Evolutionary conservation across 208 protist species (phyloP).

Genomic region (Leishmania tarentolae): DNA sequence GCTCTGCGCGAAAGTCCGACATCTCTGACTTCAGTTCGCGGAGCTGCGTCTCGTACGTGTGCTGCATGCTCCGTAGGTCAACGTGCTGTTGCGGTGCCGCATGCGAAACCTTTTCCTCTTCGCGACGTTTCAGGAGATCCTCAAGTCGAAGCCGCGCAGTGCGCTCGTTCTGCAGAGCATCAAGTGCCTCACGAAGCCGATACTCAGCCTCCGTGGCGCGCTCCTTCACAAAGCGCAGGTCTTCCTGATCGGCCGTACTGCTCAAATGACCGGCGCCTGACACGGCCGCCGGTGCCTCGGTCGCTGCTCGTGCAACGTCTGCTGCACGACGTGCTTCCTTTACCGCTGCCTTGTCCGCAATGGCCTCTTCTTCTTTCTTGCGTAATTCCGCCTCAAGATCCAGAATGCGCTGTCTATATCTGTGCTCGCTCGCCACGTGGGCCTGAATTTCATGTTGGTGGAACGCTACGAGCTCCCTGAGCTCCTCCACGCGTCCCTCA

Average conservation of each 20-base stretch:
- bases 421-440: conserved; percentile 46
- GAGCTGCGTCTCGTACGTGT: conserved; percentile 27
- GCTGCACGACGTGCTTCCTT: conserved; percentile 26
- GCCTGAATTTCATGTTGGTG: conserved; percentile 63
- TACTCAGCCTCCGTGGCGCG: conserved; percentile 24
- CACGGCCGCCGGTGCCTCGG: background rate
- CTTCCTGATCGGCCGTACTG: conserved; percentile 26
- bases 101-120: conserved; percentile 13
- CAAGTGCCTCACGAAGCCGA: conserved; percentile 32
- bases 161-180: conserved; percentile 42
- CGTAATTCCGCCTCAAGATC: conserved; percentile 50
- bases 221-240: conserved; percentile 24
- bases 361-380: conserved; percentile 22
- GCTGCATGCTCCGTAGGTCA: conserved; percentile 3
- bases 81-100: background rate
- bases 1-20: conserved; percentile 14
- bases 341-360: conserved; percentile 6
- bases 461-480: conserved; percentile 43
- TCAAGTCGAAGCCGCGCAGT: conserved; percentile 34
- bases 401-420: conserved; percentile 62
- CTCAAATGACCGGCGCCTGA: conserved; percentile 8
- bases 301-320: background rate
- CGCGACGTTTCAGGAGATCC: conserved; percentile 18
- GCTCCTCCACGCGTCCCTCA: conserved; percentile 29
- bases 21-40: conserved; percentile 27